Conservation (phyloP, 192 early-diverging fungal genomes). For the Entomortierella parvispora region DNA sequence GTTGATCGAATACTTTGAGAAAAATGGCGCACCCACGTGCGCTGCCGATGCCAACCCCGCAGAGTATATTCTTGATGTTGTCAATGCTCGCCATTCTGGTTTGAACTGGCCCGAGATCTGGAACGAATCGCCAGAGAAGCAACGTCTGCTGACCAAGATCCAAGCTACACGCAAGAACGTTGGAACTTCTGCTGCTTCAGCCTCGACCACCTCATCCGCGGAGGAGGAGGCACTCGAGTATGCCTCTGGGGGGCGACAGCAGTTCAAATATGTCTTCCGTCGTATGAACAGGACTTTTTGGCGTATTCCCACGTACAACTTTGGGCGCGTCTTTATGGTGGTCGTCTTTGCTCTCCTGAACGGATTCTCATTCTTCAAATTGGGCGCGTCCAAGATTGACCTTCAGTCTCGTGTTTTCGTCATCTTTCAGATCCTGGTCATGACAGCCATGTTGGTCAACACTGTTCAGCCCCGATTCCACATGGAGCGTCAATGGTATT, state of each 20-base stretch:
- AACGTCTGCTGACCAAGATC: conserved; percentile 58
- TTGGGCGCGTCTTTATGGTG: conserved; percentile 70
- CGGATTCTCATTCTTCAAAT: conserved; percentile 81
- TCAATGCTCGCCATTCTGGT: conserved; percentile 70
- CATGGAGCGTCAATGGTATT: conserved; percentile 72
- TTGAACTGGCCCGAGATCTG: conserved; percentile 83
- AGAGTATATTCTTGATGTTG: conserved; percentile 88
- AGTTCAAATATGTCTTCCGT: conserved; percentile 67
- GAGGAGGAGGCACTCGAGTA: conserved; percentile 54
- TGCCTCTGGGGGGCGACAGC: conserved; percentile 55
- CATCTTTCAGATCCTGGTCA: conserved; percentile 74
- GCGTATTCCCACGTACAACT: conserved; percentile 82
- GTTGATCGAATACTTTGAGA: conserved; percentile 80
- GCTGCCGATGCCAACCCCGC: conserved; percentile 79
- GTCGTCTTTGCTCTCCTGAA: conserved; percentile 69
- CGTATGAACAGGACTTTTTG: conserved; percentile 78
- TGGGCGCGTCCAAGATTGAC: conserved; percentile 63
- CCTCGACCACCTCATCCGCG: conserved; percentile 3
- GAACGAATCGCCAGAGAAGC: conserved; percentile 65
- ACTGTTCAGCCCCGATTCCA: conserved; percentile 74
- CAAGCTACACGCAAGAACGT: conserved; percentile 54
- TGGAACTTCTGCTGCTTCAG: background rate
- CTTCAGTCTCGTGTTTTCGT: conserved; percentile 77
- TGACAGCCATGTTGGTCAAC: conserved; percentile 76
- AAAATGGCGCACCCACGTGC: conserved; percentile 74